A percentile compares a stretch with the other conserved stretches of the same genome.
Conservation (phyloP, 371 early-diverging fungal species). For the Sporodiniella umbellata region DNA sequence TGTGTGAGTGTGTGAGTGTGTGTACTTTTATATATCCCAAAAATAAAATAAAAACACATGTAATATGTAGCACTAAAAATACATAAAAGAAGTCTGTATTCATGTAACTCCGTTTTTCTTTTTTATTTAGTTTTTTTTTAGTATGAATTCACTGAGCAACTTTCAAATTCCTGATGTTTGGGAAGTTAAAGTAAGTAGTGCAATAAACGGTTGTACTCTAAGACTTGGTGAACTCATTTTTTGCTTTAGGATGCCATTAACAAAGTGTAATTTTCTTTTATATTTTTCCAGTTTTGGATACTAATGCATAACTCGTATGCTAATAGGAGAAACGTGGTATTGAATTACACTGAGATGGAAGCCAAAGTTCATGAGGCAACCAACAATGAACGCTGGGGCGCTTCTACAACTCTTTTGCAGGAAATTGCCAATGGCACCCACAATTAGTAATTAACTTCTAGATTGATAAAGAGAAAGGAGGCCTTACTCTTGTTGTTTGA, state of each 20-base stretch:
- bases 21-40: too few relatives aligned
- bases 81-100: too few relatives aligned
- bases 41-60: too few relatives aligned
- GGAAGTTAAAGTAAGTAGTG: slow-evolving; percentile 44
- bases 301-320: background rate
- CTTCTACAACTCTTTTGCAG: slow-evolving; percentile 86
- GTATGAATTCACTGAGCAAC: slow-evolving; percentile 40
- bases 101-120: too few relatives aligned
- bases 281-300: too few relatives aligned
- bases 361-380: slow-evolving; percentile 87
- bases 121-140: too few relatives aligned
- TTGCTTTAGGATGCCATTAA: slow-evolving; percentile 56
- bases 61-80: too few relatives aligned
- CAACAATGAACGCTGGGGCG: slow-evolving; percentile 88
- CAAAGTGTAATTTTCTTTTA: slow-evolving; percentile 49
- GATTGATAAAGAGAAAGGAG: background rate
- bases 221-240: background rate
- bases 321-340: slow-evolving; percentile 64
- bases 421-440: slow-evolving; percentile 85
- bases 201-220: background rate
- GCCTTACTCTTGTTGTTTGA: background rate
- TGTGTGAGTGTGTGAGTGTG: too few relatives aligned
- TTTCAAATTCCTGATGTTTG: slow-evolving; percentile 49
- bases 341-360: slow-evolving; percentile 87
- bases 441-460: slow-evolving; percentile 58